Base-by-base conservation (phyloP, 768 basidiomycete species). In the Hypholoma sublateritium region DNA sequence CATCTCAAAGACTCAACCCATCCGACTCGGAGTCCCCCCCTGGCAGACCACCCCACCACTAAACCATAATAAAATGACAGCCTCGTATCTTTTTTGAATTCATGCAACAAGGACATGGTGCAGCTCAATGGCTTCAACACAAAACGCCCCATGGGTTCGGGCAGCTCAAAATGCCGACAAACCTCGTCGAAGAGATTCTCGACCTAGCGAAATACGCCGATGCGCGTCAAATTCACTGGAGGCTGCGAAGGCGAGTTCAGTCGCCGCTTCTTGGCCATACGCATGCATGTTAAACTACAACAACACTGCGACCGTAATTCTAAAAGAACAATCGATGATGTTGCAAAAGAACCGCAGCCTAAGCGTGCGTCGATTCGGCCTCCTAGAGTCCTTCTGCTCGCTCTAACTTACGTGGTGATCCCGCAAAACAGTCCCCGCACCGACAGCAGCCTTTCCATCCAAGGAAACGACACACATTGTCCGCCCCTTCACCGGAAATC, bases 271-370 rank as follows among this genome's bases (percentile, higher is more conserved):
- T 34, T 47, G 16, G 17, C 12, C 28, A 43, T 36, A 32, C 28
- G 8, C 28, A 42, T 49, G 8, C 28, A 59, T 52, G 47, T 50
- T 56, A 57, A 59, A 14, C 57, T 34, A 25, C 41, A 56, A 55
- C 58, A 50, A 19, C 65, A 98, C 95, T n/a, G 96, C 98, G 51
- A 90, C 85, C 8, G 97, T 96, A 3, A 82, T 91, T 14, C 74
- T 99, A 60, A 99, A 98, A 74, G 97, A 97, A 86, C 66, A 96
- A 98, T 98, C 37, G 82, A 98, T 55, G 98, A 99, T 71, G 87
- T 99, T 54, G 28, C 5, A 32, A 32, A 32, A 73, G 82, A 89
- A 37, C 62, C 67, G 37, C 66, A 69, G 59, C n/a, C n/a, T n/a
- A n/a, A n/a, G n/a, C 28, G 68, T 69, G 51, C 55, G 60, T 52